Evolutionary conservation across 2,329 filamentous ascomycete genomes (phyloP).

Genomic region (Trematosphaeria pertusa): DNA sequence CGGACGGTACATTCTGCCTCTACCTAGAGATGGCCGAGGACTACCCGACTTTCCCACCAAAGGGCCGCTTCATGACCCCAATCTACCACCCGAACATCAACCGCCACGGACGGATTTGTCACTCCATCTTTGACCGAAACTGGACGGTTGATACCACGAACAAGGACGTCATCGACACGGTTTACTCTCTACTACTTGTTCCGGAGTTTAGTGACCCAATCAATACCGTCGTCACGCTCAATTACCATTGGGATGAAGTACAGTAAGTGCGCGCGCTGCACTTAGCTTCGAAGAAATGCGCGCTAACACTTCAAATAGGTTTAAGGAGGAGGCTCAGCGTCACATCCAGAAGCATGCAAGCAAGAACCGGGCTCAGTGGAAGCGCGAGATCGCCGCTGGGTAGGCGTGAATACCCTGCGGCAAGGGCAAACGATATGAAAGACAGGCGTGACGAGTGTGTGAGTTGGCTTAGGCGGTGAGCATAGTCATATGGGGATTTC

Average conservation of each 20-base stretch:
- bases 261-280: slow-evolving; percentile 15
- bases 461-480: too few relatives aligned
- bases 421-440: too few relatives aligned
- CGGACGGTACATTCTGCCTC: slow-evolving; percentile 42
- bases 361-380: slow-evolving; percentile 38
- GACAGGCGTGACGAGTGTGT: too few relatives aligned
- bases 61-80: slow-evolving; percentile 46
- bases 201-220: slow-evolving; percentile 39
- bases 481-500: too few relatives aligned
- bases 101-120: slow-evolving; percentile 47
- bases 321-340: slow-evolving; percentile 36
- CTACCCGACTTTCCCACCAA: slow-evolving; percentile 46
- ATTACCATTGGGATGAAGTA: slow-evolving; percentile 41
- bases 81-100: slow-evolving; percentile 51
- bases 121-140: slow-evolving; percentile 44
- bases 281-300: neutral
- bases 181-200: slow-evolving; percentile 44
- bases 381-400: slow-evolving; percentile 15
- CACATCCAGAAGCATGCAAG: slow-evolving; percentile 38
- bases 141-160: slow-evolving; percentile 46
- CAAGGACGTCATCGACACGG: slow-evolving; percentile 40
- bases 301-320: neutral
- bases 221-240: slow-evolving; percentile 41
- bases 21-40: slow-evolving; percentile 46
- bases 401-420: too few relatives aligned